These are phyloP conservation scores for Claviceps digitariae DNA, from an alignment of 2,329 filamentous ascomycete genomes.

Conservation along the genomic window DNA sequence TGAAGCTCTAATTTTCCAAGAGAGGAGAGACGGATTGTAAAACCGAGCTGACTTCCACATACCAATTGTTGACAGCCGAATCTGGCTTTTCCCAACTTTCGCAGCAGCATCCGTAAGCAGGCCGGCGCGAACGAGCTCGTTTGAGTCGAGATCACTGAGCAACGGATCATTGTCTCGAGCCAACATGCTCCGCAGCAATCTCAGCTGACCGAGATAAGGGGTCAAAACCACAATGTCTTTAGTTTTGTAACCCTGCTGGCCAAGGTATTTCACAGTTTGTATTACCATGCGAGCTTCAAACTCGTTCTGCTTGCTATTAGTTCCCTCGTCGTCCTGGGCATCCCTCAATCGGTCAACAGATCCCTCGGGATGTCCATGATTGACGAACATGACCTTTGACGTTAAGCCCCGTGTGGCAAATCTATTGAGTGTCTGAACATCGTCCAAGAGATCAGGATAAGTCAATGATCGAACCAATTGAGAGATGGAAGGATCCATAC, in stretches of 20 bases:
- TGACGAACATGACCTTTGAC: constrained; percentile 49
- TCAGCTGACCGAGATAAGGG: constrained; percentile 58
- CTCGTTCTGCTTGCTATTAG: constrained; percentile 42
- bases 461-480: constrained; percentile 37
- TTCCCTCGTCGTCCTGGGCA: too few relatives aligned
- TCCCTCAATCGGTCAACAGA: constrained; percentile 30
- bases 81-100: constrained; percentile 33
- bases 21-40: neutral
- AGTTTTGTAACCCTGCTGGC: constrained; percentile 56
- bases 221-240: constrained; percentile 55
- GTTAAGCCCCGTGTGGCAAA: constrained; percentile 33
- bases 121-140: constrained; percentile 45
- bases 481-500: constrained; percentile 60
- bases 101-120: constrained; percentile 40
- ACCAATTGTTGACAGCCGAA: constrained; percentile 60
- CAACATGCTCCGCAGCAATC: constrained; percentile 39
- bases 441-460: constrained; percentile 49
- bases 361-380: constrained; percentile 43
- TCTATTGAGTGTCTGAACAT: constrained; percentile 31
- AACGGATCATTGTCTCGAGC: constrained; percentile 45
- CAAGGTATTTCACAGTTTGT: constrained; percentile 51
- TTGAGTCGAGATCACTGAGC: constrained; percentile 54
- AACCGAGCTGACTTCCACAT: neutral
- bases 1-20: too few relatives aligned
- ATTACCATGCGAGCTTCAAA: constrained; percentile 56